Conservation (phyloP, 2,329 filamentous ascomycete genomes). For the Pyrenochaeta sp. region DNA sequence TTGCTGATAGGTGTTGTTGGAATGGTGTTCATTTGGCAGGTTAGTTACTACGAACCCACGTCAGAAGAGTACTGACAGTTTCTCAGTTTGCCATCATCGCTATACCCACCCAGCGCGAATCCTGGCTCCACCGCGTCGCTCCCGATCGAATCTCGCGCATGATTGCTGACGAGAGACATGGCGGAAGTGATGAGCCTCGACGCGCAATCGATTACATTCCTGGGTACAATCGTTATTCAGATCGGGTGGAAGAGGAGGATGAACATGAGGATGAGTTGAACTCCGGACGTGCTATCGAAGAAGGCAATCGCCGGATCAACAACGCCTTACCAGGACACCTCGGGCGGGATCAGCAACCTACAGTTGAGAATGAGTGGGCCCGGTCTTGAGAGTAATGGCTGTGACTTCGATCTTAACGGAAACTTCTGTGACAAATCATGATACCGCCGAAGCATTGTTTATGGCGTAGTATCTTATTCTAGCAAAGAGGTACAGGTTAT, state of each 20-base stretch:
- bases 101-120: slow-evolving; percentile 39
- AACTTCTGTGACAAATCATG: too few species aligned
- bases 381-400: slow-evolving; percentile 9
- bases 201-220: slow-evolving; percentile 43
- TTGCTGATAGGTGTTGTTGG: slow-evolving; percentile 62
- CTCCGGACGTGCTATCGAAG: slow-evolving; percentile 29
- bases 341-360: slow-evolving; percentile 24
- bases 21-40: slow-evolving; percentile 47
- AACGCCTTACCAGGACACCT: slow-evolving; percentile 27
- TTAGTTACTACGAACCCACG: slow-evolving; percentile 10
- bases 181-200: slow-evolving; percentile 25
- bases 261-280: slow-evolving; percentile 22
- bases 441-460: too few species aligned
- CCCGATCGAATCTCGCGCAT: slow-evolving; percentile 45
- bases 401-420: background rate
- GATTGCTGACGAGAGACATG: slow-evolving; percentile 40
- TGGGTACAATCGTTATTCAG: slow-evolving; percentile 38
- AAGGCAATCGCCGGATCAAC: slow-evolving; percentile 24
- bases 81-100: slow-evolving; percentile 42
- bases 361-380: slow-evolving; percentile 40
- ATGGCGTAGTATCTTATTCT: too few species aligned
- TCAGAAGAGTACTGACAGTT: slow-evolving; percentile 2
- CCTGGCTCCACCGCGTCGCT: slow-evolving; percentile 42
- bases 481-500: too few species aligned
- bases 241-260: slow-evolving; percentile 41